Conservation (phyloP, 164 flowering plant species). For the Magnolia kwangsiensis region DNA sequence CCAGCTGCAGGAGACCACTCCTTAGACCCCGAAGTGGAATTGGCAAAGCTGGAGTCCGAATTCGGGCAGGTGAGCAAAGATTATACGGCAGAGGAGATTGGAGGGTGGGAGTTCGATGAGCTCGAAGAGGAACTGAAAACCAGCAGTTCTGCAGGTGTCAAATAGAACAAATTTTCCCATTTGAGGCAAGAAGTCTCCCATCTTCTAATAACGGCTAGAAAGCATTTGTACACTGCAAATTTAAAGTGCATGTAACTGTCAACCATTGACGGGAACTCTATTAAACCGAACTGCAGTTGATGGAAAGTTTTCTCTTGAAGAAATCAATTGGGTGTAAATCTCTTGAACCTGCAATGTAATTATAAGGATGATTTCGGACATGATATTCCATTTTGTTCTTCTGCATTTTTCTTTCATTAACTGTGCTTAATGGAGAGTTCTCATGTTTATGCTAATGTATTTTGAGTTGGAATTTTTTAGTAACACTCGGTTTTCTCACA, state of each 20-base stretch:
- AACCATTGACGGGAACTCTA: not conserved
- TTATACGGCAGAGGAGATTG: constrained; percentile 74
- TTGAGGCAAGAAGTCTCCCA: not conserved
- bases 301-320: not conserved
- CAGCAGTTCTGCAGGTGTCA: constrained; percentile 36
- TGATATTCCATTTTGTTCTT: not conserved
- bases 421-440: no score
- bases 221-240: constrained; percentile 8
- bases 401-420: not conserved
- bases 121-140: constrained; percentile 73
- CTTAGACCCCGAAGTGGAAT: constrained; percentile 71
- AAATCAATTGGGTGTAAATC: constrained; percentile 10
- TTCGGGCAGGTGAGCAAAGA: constrained; percentile 66
- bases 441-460: no score
- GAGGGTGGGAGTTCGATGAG: constrained; percentile 96
- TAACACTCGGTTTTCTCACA: no score
- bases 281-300: constrained; percentile 14
- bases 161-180: constrained; percentile 21
- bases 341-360: constrained; percentile 1
- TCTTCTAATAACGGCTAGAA: not conserved
- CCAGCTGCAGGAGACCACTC: constrained; percentile 30
- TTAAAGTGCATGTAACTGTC: constrained; percentile 8
- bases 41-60: constrained; percentile 89
- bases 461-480: no score
- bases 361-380: not conserved